Evolutionary conservation across 129 eudicot genomes (phyloP).

Genomic region (Smallanthus sonchifolius): DNA sequence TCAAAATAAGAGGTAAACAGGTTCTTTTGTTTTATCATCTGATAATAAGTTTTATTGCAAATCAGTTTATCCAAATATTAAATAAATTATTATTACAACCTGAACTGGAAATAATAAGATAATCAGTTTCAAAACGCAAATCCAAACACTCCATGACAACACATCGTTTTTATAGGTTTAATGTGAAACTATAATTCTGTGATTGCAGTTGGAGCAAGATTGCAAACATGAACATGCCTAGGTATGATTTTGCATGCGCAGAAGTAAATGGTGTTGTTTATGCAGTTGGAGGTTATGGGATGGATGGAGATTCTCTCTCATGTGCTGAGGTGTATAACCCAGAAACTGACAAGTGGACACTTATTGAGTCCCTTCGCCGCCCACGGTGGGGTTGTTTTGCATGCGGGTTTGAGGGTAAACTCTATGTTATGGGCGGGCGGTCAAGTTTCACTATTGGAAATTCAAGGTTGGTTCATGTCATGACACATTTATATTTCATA

Average conservation of each 20-base stretch:
- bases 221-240: constrained; percentile 71
- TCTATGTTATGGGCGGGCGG: constrained; percentile 93
- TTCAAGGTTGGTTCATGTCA: constrained; percentile 56
- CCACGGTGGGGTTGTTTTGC: constrained; percentile 97
- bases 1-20: background rate
- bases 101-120: background rate
- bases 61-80: background rate
- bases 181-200: constrained; percentile 4
- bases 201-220: constrained; percentile 87
- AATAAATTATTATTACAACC: background rate
- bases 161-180: background rate
- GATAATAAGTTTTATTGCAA: background rate
- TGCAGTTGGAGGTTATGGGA: constrained; percentile 87
- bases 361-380: constrained; percentile 74
- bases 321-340: constrained; percentile 86
- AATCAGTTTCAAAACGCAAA: background rate
- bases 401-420: constrained; percentile 77
- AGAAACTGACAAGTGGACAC: constrained; percentile 60
- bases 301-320: constrained; percentile 69
- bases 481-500: background rate
- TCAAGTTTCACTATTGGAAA: constrained; percentile 98
- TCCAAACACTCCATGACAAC: background rate
- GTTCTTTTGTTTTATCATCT: background rate
- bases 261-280: constrained; percentile 77
- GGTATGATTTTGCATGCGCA: constrained; percentile 90